Base-by-base conservation (phyloP, 164 flowering plant genomes). In the Annona cherimola region DNA sequence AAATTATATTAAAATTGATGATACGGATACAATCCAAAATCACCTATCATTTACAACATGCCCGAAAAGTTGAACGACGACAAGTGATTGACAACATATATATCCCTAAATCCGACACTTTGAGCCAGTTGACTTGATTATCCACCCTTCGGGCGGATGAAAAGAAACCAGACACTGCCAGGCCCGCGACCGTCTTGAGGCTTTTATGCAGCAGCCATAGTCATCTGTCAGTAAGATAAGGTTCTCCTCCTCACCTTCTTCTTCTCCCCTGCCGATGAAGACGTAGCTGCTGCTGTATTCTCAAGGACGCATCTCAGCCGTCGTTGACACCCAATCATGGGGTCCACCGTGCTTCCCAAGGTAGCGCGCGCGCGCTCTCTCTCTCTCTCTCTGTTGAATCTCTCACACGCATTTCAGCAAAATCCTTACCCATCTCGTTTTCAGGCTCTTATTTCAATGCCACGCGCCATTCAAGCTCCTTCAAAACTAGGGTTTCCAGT, bases 401-500 rank as follows among this genome's bases (percentile, higher is more conserved):
- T 63, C 26, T 63, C 35, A n/a, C 8, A 61, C 6, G 6, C 35
- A 61, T 11, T 61, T 61, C 35, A n/a, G 6, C 9, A 61, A 61
- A 20, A n/a, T 61, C 63, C 43, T 35, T 65, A 5, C 61, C 7
- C 11, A 16, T 73, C 70, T 61, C 57, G 5, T 74, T 70, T 75
- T 55, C 80, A 90, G 89, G 89, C 92, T 9, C 71, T 88, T 50
- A 69, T 79, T 67, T 12, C 75, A 45, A 68, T 86, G 35, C 85
- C 89, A 4, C 76, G 80, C 45, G 79, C 68, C 63, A 46, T 61
- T 44, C 79, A 63, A 2, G 70, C 60, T 46, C 50, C 74, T 45
- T 69, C 77, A 7, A 81, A 76, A 68, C 62, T 80, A 50, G 84
- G 83, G 61, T 77, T 85, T 71, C 74, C 81, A 0, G 61, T 63